Conservation (phyloP, 2,329 filamentous ascomycete species). For the Colletotrichum magnum region DNA sequence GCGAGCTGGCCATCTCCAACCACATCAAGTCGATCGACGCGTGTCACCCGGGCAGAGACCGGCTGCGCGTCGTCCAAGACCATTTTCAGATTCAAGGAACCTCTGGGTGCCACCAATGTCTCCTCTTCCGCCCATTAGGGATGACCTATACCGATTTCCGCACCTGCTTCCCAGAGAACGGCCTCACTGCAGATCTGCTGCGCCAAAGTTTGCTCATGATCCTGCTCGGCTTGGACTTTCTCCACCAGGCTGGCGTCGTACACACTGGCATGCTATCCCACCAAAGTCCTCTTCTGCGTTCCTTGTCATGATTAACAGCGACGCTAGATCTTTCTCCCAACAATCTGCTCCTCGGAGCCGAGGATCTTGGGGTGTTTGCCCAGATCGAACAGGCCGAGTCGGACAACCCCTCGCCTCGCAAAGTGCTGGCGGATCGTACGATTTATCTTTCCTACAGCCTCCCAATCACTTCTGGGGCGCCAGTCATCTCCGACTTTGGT, state of each 20-base stretch:
- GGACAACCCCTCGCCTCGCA: conserved; percentile 43
- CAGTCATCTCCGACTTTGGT: conserved; percentile 49
- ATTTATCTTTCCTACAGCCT: conserved; percentile 46
- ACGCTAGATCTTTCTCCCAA: not conserved
- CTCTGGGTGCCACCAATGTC: conserved; percentile 43
- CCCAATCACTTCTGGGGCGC: conserved; percentile 42
- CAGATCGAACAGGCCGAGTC: conserved; percentile 34
- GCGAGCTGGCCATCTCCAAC: conserved; percentile 42
- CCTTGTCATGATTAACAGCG: not conserved
- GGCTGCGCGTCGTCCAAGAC: conserved; percentile 34
- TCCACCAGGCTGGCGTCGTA: conserved; percentile 11
- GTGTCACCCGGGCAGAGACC: conserved; percentile 39
- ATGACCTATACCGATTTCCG: conserved; percentile 44
- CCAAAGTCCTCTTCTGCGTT: not conserved
- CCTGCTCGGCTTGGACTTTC: conserved; percentile 22
- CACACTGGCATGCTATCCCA: conserved; percentile 11
- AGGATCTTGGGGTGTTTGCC: conserved; percentile 35
- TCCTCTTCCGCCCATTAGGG: conserved; percentile 43
- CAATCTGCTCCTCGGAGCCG: conserved; percentile 43
- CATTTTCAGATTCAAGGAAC: conserved; percentile 40
- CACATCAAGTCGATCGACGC: conserved; percentile 40
- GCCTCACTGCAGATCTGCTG: conserved; percentile 44
- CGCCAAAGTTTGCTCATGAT: conserved; percentile 43
- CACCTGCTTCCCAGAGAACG: conserved; percentile 42
- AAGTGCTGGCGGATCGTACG: conserved; percentile 45